Evolutionary conservation across 1,284 basidiomycete species (phyloP), one percentile per base, ranked within the genome.

Genomic region (Rhodotorula mucilaginosa): DNA sequence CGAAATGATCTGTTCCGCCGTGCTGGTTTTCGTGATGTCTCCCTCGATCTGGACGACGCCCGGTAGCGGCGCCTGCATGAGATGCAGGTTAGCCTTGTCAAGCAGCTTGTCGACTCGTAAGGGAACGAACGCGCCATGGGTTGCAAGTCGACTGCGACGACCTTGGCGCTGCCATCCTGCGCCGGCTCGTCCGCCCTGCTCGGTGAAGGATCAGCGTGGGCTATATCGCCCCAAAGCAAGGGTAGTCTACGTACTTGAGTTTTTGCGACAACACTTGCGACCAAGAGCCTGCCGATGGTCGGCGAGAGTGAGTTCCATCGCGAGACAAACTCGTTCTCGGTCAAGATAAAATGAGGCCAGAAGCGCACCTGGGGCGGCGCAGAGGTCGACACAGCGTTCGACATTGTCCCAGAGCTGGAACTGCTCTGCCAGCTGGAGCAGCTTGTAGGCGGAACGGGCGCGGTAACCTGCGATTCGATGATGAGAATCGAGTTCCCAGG

Each of bases 131-230:
- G 59, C 34, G 82, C 82, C 85, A 87, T 87, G 8, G 85, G 83
- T 76, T 86, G 86, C 46, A 87, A 78, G 76, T 87, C 86, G 18
- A 86, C 81, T 7, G 85, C 84, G 15, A 87, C 85, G 56, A 86
- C 83, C 51, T 80, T 81, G 7, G 79, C 79, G 23, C 64, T 67
- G 3, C 67, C 74, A 15, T 68, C 68, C 1, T 31, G 29, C 3
- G 67, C 64, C 6, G 70, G 67, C 10, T 39, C 21, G 3, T 59
- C 70, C 5, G 54, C 64, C 3, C 67, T 64, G 58, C 18, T 26
- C 52, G n/a, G 46, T 18, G n/a, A 16, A 12, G 13, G 39, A 44
- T 44, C 39, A 44, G 39, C 39, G 2, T 49, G 5, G 5, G 15
- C 3, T 1, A 8, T 6, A n/a, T 15, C 23, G 52, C 52, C 8